A percentile compares a stretch with the other conserved stretches of the same genome.
phyloP scores from a whole-genome alignment of 768 basidiomycete species.

The Russula abietina region DNA sequence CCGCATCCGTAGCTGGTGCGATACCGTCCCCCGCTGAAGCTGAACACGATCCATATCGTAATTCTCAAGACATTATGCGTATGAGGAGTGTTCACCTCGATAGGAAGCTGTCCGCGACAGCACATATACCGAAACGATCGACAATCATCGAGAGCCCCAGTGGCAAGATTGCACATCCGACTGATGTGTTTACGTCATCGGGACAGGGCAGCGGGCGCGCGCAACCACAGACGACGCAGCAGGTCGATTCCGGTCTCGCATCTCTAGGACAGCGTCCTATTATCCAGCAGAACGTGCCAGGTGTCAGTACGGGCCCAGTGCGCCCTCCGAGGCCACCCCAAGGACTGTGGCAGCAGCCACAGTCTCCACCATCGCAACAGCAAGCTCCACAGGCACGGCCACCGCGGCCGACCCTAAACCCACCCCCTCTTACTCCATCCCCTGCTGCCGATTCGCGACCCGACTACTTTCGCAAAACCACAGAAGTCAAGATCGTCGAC shows the following conservation, averaged over 20 bases:
- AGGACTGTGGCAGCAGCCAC: slow-evolving; percentile 25
- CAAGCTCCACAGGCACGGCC: slow-evolving; percentile 28
- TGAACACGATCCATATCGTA: slow-evolving; percentile 75
- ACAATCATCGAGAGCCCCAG: slow-evolving; percentile 94
- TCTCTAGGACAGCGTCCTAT: slow-evolving; percentile 18
- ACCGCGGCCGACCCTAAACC: slow-evolving; percentile 37
- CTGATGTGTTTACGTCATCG: slow-evolving; percentile 42
- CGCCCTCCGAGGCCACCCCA: slow-evolving; percentile 24
- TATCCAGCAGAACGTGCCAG: slow-evolving; percentile 7
- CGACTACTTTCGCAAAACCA: slow-evolving; percentile 69
- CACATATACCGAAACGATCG: slow-evolving; percentile 85
- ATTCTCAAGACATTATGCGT: slow-evolving; percentile 85
- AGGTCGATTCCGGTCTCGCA: slow-evolving; percentile 1
- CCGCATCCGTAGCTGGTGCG: slow-evolving; percentile 31
- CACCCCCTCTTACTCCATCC: slow-evolving; percentile 32
- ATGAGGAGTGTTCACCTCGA: slow-evolving; percentile 94
- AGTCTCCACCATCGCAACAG: slow-evolving; percentile 26
- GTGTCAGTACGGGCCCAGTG: not conserved
- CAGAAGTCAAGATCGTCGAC: slow-evolving; percentile 84
- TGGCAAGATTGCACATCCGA: slow-evolving; percentile 75
- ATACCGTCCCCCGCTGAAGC: slow-evolving; percentile 28
- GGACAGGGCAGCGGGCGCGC: slow-evolving; percentile 37
- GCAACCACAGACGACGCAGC: slow-evolving; percentile 37
- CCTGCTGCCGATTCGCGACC: slow-evolving; percentile 59
- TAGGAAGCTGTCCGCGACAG: slow-evolving; percentile 91